Percentiles rank a stretch among this genome's conserved stretches.
Evolutionary conservation across 192 early-diverging fungal species (phyloP).

Genomic region (Backusella macrospora): DNA sequence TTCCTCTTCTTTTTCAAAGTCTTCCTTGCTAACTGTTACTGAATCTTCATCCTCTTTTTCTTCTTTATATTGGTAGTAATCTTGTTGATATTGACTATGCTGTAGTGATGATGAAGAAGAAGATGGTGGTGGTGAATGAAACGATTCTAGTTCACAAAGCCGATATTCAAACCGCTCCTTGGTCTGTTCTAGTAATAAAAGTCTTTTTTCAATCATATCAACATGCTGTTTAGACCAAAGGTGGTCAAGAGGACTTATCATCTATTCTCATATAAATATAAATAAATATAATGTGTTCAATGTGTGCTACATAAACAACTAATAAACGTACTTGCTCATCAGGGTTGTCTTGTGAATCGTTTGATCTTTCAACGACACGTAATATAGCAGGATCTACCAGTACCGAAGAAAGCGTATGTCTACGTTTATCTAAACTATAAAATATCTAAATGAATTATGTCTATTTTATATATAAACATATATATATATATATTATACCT

Average conservation of each 20-base stretch:
- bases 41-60: conserved; percentile 2
- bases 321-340: conserved; percentile 3
- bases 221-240: conserved; percentile 16
- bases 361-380: conserved; percentile 2
- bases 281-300: neutral
- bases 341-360: neutral
- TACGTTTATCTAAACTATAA: conserved; percentile 5
- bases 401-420: conserved; percentile 20
- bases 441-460: neutral
- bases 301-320: neutral
- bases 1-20: neutral
- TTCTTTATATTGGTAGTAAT: neutral
- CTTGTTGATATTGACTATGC: too few relatives aligned
- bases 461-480: neutral
- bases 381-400: conserved; percentile 19
- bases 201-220: conserved; percentile 7
- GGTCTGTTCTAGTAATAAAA: neutral
- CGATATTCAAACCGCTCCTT: conserved; percentile 18
- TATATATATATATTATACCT: neutral
- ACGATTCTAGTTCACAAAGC: conserved; percentile 12
- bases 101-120: too few relatives aligned
- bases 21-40: neutral
- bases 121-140: neutral
- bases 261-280: conserved; percentile 1
- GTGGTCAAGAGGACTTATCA: neutral